Conservation (phyloP, 2,329 filamentous ascomycete genomes). For the Lasiodiplodia theobromae region DNA sequence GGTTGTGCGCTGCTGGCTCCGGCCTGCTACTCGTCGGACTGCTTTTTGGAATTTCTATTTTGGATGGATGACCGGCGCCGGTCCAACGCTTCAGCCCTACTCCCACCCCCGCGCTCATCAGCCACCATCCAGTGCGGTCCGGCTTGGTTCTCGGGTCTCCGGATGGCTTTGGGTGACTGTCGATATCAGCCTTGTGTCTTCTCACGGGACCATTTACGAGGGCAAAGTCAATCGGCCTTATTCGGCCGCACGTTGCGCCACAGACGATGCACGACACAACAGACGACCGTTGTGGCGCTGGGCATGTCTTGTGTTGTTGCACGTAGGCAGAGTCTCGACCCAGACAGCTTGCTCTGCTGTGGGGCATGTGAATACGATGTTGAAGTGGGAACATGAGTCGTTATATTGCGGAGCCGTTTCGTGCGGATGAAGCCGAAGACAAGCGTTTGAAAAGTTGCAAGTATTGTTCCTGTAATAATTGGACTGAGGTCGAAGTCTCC, state of each 20-base stretch:
- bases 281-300: background rate
- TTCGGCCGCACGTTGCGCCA: background rate
- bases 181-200: background rate
- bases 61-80: background rate
- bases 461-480: no score
- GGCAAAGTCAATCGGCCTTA: background rate
- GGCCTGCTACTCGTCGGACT: background rate
- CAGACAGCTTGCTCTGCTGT: background rate
- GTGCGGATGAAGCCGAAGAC: conserved; percentile 2
- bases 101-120: background rate
- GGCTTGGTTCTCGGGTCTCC: background rate
- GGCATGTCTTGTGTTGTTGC: background rate
- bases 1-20: background rate
- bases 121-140: background rate
- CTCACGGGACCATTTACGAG: background rate
- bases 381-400: conserved; percentile 14
- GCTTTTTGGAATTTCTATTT: background rate
- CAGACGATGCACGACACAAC: background rate
- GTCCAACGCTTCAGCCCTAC: background rate
- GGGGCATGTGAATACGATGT: background rate
- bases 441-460: background rate
- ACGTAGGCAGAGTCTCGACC: background rate
- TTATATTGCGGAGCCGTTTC: conserved; percentile 4
- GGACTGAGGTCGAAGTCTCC: no score
- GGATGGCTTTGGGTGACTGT: background rate